phyloP scores from a whole-genome alignment of 352 stramenopile genomes.

The Globisporangium canariense region DNA sequence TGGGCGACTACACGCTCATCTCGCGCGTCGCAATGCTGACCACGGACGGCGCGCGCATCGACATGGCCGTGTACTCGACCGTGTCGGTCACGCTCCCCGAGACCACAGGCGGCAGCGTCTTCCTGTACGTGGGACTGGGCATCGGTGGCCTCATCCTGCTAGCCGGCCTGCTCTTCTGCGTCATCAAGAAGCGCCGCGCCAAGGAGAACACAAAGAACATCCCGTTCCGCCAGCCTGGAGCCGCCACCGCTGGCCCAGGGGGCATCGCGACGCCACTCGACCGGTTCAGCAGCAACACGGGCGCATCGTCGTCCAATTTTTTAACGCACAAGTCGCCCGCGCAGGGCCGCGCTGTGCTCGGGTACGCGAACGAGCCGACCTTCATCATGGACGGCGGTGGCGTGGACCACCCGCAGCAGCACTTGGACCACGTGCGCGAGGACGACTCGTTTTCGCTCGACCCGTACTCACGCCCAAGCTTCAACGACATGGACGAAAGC shows the following conservation, averaged over 20 bases:
- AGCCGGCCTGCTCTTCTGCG: slow-evolving; percentile 60
- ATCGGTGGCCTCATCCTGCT: slow-evolving; percentile 69
- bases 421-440: slow-evolving; percentile 15
- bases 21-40: slow-evolving; percentile 70
- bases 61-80: slow-evolving; percentile 81
- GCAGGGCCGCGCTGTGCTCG: slow-evolving; percentile 27
- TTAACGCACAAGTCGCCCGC: slow-evolving; percentile 56
- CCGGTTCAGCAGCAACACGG: slow-evolving; percentile 50
- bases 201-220: slow-evolving; percentile 67
- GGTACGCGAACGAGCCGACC: slow-evolving; percentile 26
- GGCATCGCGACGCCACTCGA: slow-evolving; percentile 26
- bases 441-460: slow-evolving; percentile 73
- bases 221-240: slow-evolving; percentile 60
- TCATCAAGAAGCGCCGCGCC: slow-evolving; percentile 59
- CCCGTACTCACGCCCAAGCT: slow-evolving; percentile 65
- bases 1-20: slow-evolving; percentile 66
- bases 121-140: slow-evolving; percentile 69
- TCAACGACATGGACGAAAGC: slow-evolving; percentile 42
- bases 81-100: slow-evolving; percentile 51
- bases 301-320: slow-evolving; percentile 62
- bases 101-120: slow-evolving; percentile 43
- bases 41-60: slow-evolving; percentile 64
- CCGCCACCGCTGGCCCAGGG: slow-evolving; percentile 13
- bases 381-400: slow-evolving; percentile 39
- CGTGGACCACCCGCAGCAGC: slow-evolving; percentile 26